Evolutionary conservation across 2,329 filamentous ascomycete species (phyloP), one percentile per base, ranked within the genome.

Genomic region (Nemania diffusa): DNA sequence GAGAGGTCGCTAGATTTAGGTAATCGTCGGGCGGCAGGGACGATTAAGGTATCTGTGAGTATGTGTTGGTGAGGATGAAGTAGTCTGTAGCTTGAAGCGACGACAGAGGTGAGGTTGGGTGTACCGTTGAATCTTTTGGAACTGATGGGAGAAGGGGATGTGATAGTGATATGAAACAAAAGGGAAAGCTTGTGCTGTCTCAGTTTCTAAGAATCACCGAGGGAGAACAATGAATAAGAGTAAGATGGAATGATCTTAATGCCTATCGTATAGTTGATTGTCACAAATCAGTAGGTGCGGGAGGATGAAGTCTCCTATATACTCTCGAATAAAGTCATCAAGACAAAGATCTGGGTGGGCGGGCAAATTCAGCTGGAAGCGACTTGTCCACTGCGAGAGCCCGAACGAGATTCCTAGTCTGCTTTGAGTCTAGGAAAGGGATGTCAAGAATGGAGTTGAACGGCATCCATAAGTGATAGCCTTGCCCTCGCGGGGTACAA

Each of bases 241-340:
- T 22, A 59, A 32, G 22, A 52, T 15, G 22, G 17, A 52, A 50
- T 8, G 9, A 24, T 7, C 27, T 50, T 27, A 56, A 8, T 20
- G 15, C 5, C 46, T 52, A 34, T 44, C 11, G 9, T 44, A 15
- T 20, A 22, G 20, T 7, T 20, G 24, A 57, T 29, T 46, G n/a
- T 44, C 13, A 20, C 15, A 20, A 20, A n/a, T 20, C 22, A 52
- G n/a, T 52, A 53, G 26, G 46, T 15, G 32, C 6, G 11, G 9
- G 20, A 1, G 5, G 17, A 24, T n/a, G 13, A 48, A 17, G 24
- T 48, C 34, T 65, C 44, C n/a, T 34, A 61, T 50, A 37, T 62
- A 27, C 2, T 37, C 40, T 29, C 5, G n/a, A 52, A 62, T 62
- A 53, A 40, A 46, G 22, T 1, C 26, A 26, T 34, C 15, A 40